Percentiles rank a stretch among this genome's conserved stretches.
Evolutionary conservation across 2,329 filamentous ascomycete genomes (phyloP).

Genomic region (Colletotrichum higginsianum): DNA sequence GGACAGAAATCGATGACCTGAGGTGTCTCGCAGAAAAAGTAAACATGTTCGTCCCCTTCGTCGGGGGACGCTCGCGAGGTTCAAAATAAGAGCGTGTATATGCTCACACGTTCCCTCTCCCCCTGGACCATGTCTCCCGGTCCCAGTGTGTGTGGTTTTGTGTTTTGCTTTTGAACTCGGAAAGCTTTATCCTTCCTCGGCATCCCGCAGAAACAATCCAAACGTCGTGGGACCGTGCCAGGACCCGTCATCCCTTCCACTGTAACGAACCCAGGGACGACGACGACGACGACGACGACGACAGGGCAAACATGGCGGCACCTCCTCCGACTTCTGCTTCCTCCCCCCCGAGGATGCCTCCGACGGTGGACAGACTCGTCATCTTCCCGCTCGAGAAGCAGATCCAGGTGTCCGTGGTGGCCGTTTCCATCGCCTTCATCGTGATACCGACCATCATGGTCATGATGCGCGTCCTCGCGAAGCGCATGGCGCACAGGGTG

Average conservation of each 20-base stretch:
- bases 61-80: slow-evolving; percentile 3
- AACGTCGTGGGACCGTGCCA: background rate
- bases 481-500: slow-evolving; percentile 30
- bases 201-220: slow-evolving; percentile 9
- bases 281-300: too few relatives aligned
- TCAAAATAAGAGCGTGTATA: background rate
- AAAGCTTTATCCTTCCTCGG: background rate
- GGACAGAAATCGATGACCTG: slow-evolving; percentile 6
- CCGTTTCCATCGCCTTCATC: slow-evolving; percentile 35
- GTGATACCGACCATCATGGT: slow-evolving; percentile 24
- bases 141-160: too few relatives aligned
- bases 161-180: too few relatives aligned
- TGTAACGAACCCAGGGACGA: background rate
- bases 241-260: slow-evolving; percentile 1
- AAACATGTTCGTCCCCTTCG: background rate
- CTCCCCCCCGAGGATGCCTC: background rate
- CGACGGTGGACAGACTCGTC: background rate
- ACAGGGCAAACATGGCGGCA: slow-evolving; percentile 21
- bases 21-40: background rate
- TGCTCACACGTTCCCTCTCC: too few relatives aligned
- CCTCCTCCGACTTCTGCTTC: background rate
- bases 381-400: slow-evolving; percentile 30
- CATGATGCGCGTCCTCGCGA: slow-evolving; percentile 26
- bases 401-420: slow-evolving; percentile 30
- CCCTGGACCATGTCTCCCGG: too few relatives aligned